These are phyloP conservation scores for Trametes sanguinea DNA, from an alignment of 768 basidiomycete species.

Conservation along the genomic window DNA sequence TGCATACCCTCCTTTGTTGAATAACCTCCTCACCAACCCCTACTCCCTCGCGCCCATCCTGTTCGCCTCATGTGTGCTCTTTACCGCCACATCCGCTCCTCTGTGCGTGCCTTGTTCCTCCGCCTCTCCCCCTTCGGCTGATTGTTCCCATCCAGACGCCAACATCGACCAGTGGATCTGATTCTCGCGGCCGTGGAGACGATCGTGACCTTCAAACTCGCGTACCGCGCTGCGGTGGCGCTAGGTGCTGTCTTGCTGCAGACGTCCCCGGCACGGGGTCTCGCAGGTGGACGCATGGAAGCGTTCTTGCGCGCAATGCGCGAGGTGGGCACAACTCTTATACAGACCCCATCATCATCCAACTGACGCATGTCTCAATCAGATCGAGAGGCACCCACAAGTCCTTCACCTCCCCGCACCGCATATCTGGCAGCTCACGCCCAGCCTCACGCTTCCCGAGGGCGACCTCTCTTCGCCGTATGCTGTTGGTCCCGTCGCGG, in stretches of 20 bases:
- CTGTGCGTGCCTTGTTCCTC: slow-evolving; percentile 45
- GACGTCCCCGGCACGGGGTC: slow-evolving; percentile 74
- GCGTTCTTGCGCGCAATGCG: slow-evolving; percentile 77
- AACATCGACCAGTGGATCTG: slow-evolving; percentile 81
- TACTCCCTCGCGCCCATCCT: slow-evolving; percentile 67
- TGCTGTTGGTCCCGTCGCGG: slow-evolving; percentile 6
- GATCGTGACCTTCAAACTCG: slow-evolving; percentile 74
- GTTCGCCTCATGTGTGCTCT: slow-evolving; percentile 57
- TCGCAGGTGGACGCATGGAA: slow-evolving; percentile 71
- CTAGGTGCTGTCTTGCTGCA: slow-evolving; percentile 88
- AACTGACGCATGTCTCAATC: background rate
- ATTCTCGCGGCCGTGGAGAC: slow-evolving; percentile 78
- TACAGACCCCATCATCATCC: background rate
- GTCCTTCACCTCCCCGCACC: slow-evolving; percentile 83
- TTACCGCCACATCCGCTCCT: slow-evolving; percentile 54
- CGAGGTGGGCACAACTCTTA: slow-evolving; percentile 51
- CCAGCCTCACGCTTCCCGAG: slow-evolving; percentile 28
- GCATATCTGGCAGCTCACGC: slow-evolving; percentile 84
- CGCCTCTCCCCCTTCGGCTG: background rate
- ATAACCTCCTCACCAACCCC: slow-evolving; percentile 64
- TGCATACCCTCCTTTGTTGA: slow-evolving; percentile 38
- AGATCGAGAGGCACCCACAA: slow-evolving; percentile 85
- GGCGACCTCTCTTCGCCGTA: slow-evolving; percentile 22
- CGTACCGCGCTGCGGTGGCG: slow-evolving; percentile 81
- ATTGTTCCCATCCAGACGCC: slow-evolving; percentile 34